Evolutionary conservation across 2,329 filamentous ascomycete species (phyloP), one percentile per base, ranked within the genome.

Genomic region (Epichloe festucae): DNA sequence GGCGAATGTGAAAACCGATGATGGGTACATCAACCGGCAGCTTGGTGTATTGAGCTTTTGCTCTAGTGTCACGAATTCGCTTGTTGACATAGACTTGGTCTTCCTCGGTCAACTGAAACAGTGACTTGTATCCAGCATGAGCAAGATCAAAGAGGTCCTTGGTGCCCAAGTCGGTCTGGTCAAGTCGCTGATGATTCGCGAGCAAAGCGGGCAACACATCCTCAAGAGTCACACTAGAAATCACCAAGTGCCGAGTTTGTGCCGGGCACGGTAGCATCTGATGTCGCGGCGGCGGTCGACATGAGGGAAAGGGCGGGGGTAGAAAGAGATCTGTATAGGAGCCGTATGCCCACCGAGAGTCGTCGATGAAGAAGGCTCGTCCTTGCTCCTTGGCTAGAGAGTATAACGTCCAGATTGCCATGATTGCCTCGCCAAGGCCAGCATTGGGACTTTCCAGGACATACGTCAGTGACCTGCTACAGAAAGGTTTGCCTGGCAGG

Each of bases 351-450:
- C 89, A 95, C 57, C 84, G 76, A 6, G 84, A 81, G 66, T 95
- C 89, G 59, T 94, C 87, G 55, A 95, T 73, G 69, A 95, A 94
- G 67, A 95, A 94, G 1, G 81, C 74, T 23, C 88, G 75, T 14
- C 78, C 79, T 63, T 94, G 85, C 53, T 82, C 77, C 62, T 84
- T 74, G 2, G 89, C 87, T 50, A 94, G 69, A 3, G 87, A 87
- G 63, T 93, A 94, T 27, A 87, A 84, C 60, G 85, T 84, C 88
- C 89, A 95, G 52, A 95, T 64, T 61, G 83, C 77, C 76, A 94
- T 82, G 53, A 95, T 67, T 1, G 84, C 81, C 56, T 80, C 82
- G 5, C 89, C 89, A 10, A 95, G 72, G 3, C 89, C 89, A 2
- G 87, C 86, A 59, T 91, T 82, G 3, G 76, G 67, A 7, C 67